Evolutionary conservation across 495 filamentous ascomycete genomes (phyloP).

Genomic region (Clavariopsis aquatica): DNA sequence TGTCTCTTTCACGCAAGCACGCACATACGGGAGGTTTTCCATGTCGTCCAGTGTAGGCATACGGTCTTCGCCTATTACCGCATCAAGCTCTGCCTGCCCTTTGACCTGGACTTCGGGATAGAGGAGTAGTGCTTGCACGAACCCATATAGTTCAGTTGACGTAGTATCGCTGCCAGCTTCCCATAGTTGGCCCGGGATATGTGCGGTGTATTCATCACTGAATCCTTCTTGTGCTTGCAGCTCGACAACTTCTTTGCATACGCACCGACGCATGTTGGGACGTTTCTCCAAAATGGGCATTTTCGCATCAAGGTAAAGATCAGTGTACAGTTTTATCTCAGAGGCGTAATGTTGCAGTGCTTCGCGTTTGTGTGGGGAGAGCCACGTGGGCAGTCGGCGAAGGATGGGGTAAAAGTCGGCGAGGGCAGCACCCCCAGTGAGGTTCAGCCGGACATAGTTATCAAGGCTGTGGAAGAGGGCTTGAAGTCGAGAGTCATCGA

Average conservation of each 20-base stretch:
- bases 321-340: slow-evolving; percentile 10
- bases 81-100: slow-evolving; percentile 38
- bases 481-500: slow-evolving; percentile 49
- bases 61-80: slow-evolving; percentile 25
- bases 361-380: not conserved
- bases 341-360: not conserved
- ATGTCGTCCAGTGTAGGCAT: slow-evolving; percentile 27
- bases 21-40: slow-evolving; percentile 22
- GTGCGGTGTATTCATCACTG: slow-evolving; percentile 11
- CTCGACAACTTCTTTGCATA: slow-evolving; percentile 9
- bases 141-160: slow-evolving; percentile 31
- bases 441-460: not conserved
- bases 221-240: slow-evolving; percentile 5
- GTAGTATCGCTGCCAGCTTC: slow-evolving; percentile 35
- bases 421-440: not conserved
- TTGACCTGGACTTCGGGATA: slow-evolving; percentile 30
- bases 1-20: slow-evolving; percentile 26
- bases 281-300: not conserved
- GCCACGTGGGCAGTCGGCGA: not conserved
- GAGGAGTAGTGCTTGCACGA: slow-evolving; percentile 37
- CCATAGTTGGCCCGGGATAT: slow-evolving; percentile 12
- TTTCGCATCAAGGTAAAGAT: slow-evolving; percentile 4
- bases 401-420: not conserved
- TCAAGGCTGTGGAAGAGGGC: slow-evolving; percentile 15
- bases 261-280: not conserved